These are phyloP conservation scores for Syzygium oleosum DNA, from an alignment of 345 rosid genomes.

Conservation along the genomic window DNA sequence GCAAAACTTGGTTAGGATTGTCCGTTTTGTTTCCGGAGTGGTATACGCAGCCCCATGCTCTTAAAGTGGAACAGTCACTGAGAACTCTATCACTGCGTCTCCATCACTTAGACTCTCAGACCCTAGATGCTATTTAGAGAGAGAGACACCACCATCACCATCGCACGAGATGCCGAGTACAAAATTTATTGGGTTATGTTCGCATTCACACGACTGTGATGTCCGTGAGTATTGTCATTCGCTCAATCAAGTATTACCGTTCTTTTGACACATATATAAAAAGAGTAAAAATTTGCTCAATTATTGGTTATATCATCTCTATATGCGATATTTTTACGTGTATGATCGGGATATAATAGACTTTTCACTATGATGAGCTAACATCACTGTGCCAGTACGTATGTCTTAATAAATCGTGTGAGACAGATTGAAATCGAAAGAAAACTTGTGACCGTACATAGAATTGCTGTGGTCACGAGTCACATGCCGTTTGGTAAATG, in stretches of 20 bases:
- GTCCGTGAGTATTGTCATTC: background rate
- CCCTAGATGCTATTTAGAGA: background rate
- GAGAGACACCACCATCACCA: background rate
- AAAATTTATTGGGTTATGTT: background rate
- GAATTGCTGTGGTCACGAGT: background rate
- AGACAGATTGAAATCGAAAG: background rate
- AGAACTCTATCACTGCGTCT: background rate
- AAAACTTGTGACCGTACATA: background rate
- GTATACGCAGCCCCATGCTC: background rate
- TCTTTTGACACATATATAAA: background rate
- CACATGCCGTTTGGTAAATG: background rate
- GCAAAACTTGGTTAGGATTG: background rate
- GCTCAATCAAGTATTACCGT: background rate
- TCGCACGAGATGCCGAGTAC: background rate
- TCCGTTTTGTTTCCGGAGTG: background rate
- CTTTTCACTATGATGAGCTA: background rate
- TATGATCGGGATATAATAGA: background rate
- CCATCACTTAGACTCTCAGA: background rate
- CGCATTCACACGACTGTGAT: rapidly evolving
- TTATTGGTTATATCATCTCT: background rate
- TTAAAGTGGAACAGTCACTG: background rate
- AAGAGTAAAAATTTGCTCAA: background rate
- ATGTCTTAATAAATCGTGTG: background rate
- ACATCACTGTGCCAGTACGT: background rate
- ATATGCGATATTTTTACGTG: background rate